Conservation (phyloP, 73 alveolate species). For the Paramecium tetraurelia region DNA sequence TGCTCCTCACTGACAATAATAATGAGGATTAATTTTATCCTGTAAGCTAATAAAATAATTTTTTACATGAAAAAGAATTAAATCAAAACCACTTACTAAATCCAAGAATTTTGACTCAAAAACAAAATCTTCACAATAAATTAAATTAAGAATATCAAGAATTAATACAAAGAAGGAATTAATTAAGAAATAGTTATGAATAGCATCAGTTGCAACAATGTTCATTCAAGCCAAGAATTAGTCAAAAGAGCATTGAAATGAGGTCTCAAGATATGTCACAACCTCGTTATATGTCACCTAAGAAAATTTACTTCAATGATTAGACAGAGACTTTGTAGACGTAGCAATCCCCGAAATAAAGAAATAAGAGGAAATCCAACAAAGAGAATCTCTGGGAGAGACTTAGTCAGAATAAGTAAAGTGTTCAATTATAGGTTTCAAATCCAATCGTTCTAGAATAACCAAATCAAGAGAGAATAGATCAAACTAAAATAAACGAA, state of each 20-base stretch:
- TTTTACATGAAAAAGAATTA: not conserved
- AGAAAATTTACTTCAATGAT: not conserved
- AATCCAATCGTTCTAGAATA: not conserved
- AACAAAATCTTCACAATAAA: not conserved
- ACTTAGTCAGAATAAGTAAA: not conserved
- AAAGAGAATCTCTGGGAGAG: not conserved
- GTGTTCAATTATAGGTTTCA: not conserved
- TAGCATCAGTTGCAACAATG: not conserved
- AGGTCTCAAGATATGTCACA: not conserved
- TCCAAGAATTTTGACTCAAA: not conserved
- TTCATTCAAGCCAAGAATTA: not conserved
- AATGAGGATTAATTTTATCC: not conserved
- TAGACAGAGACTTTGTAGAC: not conserved
- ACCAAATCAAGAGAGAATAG: not conserved
- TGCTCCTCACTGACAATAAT: not conserved
- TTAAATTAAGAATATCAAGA: not conserved
- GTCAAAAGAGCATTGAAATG: slow-evolving; percentile 3
- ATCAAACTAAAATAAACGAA: not conserved
- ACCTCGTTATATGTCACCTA: slow-evolving; percentile 32
- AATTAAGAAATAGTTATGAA: not conserved
- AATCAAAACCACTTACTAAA: not conserved
- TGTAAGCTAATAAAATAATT: not conserved
- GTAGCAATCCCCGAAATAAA: not conserved
- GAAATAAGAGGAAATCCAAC: not conserved
- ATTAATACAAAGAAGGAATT: not conserved